These are phyloP conservation scores for Calocera cornea DNA, from an alignment of 768 basidiomycete genomes.

Conservation along the genomic window DNA sequence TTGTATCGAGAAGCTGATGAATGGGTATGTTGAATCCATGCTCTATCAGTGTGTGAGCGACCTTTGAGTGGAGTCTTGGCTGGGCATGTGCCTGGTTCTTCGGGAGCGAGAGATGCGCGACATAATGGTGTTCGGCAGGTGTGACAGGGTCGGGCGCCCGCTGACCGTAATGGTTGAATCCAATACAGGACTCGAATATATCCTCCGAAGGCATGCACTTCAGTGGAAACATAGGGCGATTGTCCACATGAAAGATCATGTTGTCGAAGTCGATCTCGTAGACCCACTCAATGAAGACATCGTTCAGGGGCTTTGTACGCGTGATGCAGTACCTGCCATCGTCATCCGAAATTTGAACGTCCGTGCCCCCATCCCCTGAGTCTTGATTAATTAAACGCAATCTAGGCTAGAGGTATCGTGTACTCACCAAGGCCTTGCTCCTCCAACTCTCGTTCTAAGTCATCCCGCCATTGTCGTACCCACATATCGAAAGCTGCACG, in stretches of 20 bases:
- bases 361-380: neutral
- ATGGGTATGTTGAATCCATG: too few species aligned
- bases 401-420: too few species aligned
- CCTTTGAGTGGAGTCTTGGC: too few species aligned
- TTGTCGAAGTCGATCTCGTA: conserved; percentile 24
- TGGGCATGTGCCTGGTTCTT: too few species aligned
- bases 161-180: conserved; percentile 19
- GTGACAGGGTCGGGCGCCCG: conserved; percentile 8
- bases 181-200: conserved; percentile 20
- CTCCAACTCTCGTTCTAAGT: neutral
- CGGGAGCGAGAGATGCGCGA: neutral
- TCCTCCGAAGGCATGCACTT: conserved; percentile 15
- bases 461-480: neutral
- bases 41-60: too few species aligned
- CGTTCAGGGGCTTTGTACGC: conserved; percentile 12
- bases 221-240: neutral
- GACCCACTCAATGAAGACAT: conserved; percentile 22
- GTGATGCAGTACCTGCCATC: neutral
- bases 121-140: conserved; percentile 14
- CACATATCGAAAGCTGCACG: neutral
- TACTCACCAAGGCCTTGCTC: neutral
- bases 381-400: too few species aligned
- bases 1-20: too few species aligned
- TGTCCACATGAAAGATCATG: conserved; percentile 19
- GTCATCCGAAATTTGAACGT: too few species aligned